phyloP scores from a whole-genome alignment of 78 protist species.

The Capsaspora owczarzaki region DNA sequence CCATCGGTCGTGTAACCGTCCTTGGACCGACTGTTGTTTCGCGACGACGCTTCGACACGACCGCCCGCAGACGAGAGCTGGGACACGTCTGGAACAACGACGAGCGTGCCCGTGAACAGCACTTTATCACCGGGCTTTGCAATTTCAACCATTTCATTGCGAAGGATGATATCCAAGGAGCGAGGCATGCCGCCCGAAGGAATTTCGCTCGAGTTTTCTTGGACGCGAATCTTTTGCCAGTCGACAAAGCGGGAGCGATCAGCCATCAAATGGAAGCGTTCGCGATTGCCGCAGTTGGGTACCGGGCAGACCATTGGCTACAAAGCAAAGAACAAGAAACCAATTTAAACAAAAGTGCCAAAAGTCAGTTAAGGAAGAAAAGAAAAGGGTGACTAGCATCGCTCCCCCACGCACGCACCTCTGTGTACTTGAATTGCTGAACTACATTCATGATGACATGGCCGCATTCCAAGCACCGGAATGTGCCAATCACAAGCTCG shows the following conservation, averaged over 20 bases:
- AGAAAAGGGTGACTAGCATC: too few relatives aligned
- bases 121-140: conserved; percentile 95
- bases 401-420: conserved; percentile 32
- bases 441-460: conserved; percentile 33
- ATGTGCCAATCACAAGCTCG: conserved; percentile 84
- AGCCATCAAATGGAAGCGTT: conserved; percentile 54
- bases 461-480: conserved; percentile 80
- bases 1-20: conserved; percentile 56
- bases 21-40: too few relatives aligned
- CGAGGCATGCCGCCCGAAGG: conserved; percentile 96
- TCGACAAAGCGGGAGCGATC: conserved; percentile 76
- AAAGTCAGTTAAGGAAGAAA: too few relatives aligned
- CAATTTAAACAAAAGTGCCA: too few relatives aligned
- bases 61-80: not conserved
- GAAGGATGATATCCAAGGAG: conserved; percentile 69
- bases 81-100: conserved; percentile 94
- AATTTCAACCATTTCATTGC: conserved; percentile 83
- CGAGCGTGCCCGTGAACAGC: conserved; percentile 81
- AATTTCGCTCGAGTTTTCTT: conserved; percentile 66
- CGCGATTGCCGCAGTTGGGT: conserved; percentile 61
- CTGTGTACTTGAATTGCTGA: conserved; percentile 94
- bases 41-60: too few relatives aligned
- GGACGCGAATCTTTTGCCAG: conserved; percentile 89
- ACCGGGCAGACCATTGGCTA: not conserved
- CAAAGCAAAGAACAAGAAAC: not conserved